Percentiles rank a stretch among this genome's conserved stretches.
Conservation (phyloP, 1,139 yeast species). For the Spathaspora sp. region DNA sequence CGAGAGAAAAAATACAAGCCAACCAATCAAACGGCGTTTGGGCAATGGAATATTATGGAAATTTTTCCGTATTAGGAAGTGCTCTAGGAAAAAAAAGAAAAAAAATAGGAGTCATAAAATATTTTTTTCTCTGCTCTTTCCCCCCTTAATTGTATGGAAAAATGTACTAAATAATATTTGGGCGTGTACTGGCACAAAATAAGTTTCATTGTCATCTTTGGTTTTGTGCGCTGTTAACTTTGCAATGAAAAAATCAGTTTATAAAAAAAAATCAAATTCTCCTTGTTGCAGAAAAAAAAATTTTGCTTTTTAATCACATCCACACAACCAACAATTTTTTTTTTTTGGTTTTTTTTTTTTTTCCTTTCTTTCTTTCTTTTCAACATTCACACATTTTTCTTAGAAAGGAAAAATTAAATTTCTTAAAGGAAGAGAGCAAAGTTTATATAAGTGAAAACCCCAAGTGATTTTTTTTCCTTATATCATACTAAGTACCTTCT, state of each 20-base stretch:
- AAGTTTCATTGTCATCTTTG: not conserved
- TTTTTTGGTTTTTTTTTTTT: constrained; percentile 4
- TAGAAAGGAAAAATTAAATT: constrained; percentile 1
- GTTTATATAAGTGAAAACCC: constrained; percentile 1
- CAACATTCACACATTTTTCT: constrained; percentile 3
- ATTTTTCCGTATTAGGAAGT: constrained; percentile 4
- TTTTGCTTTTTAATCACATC: not conserved
- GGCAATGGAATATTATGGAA: not conserved
- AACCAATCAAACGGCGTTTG: not conserved
- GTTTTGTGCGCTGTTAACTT: not conserved
- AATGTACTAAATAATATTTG: not conserved
- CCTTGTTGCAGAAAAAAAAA: not conserved
- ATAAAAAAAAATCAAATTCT: not conserved
- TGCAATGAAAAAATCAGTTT: not conserved
- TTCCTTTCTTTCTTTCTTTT: constrained; percentile 4
- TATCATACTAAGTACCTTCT: constrained; percentile 1
- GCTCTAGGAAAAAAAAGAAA: constrained; percentile 4
- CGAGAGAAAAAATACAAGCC: not conserved
- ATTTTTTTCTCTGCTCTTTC: not conserved
- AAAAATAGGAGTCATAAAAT: not conserved
- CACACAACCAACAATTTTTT: not conserved
- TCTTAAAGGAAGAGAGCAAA: constrained; percentile 1
- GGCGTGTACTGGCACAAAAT: not conserved
- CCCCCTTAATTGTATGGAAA: not conserved
- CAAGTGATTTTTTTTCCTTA: not conserved